These are phyloP conservation scores for Paraglomus brasilianum DNA, from an alignment of 192 early-diverging fungal species.

Conservation along the genomic window DNA sequence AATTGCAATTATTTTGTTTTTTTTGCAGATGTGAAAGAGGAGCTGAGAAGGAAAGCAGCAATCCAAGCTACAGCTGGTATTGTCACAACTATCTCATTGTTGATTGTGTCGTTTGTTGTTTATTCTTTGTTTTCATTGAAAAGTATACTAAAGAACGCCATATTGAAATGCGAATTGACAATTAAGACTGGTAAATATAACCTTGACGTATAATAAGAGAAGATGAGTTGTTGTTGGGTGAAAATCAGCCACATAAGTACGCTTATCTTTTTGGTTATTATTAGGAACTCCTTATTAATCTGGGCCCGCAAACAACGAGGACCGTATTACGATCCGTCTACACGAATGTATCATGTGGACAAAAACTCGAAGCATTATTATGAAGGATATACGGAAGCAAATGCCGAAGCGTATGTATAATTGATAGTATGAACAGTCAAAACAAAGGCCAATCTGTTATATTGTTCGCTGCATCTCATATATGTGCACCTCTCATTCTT, in stretches of 20 bases:
- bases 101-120: slow-evolving; percentile 5
- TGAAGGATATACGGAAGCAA: slow-evolving; percentile 40
- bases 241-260: too few species aligned
- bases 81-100: too few species aligned
- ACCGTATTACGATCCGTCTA: slow-evolving; percentile 48
- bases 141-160: neutral
- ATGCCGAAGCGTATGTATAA: slow-evolving; percentile 37
- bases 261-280: neutral
- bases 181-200: too few species aligned
- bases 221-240: too few species aligned
- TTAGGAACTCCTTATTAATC: slow-evolving; percentile 48
- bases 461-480: too few species aligned
- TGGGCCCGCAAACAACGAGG: slow-evolving; percentile 46
- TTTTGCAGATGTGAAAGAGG: too few species aligned
- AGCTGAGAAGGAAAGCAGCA: slow-evolving; percentile 19
- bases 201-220: too few species aligned
- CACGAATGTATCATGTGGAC: slow-evolving; percentile 48
- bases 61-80: slow-evolving; percentile 28
- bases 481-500: too few species aligned
- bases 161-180: too few species aligned
- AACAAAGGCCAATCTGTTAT: too few species aligned
- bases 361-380: slow-evolving; percentile 43
- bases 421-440: neutral
- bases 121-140: neutral
- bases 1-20: too few species aligned